Evolutionary conservation across 352 stramenopile genomes (phyloP), one percentile per base, ranked within the genome.

Genomic region (Nothophytophthora sp.): DNA sequence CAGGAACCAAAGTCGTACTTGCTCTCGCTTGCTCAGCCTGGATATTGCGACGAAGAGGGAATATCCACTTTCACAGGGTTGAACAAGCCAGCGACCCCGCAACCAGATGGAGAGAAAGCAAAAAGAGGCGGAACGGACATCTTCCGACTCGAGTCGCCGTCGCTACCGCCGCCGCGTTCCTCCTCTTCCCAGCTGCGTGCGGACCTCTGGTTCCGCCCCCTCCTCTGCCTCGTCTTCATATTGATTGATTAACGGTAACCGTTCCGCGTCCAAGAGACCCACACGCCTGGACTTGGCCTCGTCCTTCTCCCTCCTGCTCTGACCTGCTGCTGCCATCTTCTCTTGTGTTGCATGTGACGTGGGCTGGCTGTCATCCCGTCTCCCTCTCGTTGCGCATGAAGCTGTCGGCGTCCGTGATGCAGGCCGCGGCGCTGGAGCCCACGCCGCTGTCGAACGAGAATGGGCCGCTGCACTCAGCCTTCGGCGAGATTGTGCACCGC

Each of bases 401-500:
- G 43, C 52, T 65, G 39, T 63, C 49, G 49, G 19, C 35, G 29
- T 32, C 30, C 25, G 29, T 35, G 29, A 73, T 73, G 64, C 64
- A 73, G 37, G 62, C 53, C 29, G 52, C 65, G 45, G 30, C 57
- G 40, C 76, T 90, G 59, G 75, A 86, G 52, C 62, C 73, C 39
- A 86, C 76, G 51, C 45, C 39, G 53, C 55, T 84, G 39, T 75
- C 68, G 38, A 79, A 72, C 48, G 68, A 86, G 36, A 73, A 81
- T 59, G 70, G 62, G 20, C 69, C 68, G 46, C 43, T 86, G 22
- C 39, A 69, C 34, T 86, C 79, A 28, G 67, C 68, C 16, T 86
- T 88, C 20, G 81, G 79, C 30, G 77, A 90, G 67, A 69, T 94
- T 41, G 67, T 92, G 36, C 70, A 88, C 52, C 81, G 80, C 43